These are phyloP conservation scores for Pseudocercospora fijiensis DNA, from an alignment of 2,329 filamentous ascomycete genomes.

Conservation along the genomic window DNA sequence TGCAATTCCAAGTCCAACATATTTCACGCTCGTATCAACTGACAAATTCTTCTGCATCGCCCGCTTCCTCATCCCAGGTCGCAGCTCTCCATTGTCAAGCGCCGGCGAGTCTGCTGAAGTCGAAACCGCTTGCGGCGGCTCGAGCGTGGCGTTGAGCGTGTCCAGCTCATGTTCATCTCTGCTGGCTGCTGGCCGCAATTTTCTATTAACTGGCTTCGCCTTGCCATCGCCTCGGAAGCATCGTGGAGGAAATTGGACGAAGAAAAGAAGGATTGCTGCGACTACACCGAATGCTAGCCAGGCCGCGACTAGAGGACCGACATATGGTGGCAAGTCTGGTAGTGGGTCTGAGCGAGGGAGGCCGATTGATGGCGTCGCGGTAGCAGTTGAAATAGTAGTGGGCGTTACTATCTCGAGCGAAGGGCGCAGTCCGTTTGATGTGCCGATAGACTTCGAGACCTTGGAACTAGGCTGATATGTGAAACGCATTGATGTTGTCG, in stretches of 20 bases:
- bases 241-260: slow-evolving; percentile 28
- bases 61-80: slow-evolving; percentile 4
- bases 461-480: background rate
- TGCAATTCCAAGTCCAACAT: slow-evolving; percentile 22
- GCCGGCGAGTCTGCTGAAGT: slow-evolving; percentile 4
- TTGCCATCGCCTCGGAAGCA: background rate
- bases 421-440: background rate
- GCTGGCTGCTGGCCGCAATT: background rate
- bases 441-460: background rate
- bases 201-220: too few species aligned
- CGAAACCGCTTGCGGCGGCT: background rate
- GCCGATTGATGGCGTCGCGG: background rate
- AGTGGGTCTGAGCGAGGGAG: slow-evolving; percentile 6
- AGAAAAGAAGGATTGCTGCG: slow-evolving; percentile 21
- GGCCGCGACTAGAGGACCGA: slow-evolving; percentile 6
- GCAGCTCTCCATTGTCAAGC: slow-evolving; percentile 5
- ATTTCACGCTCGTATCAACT: slow-evolving; percentile 23
- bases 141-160: background rate
- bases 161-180: background rate
- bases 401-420: background rate
- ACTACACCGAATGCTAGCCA: slow-evolving; percentile 24
- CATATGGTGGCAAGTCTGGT: slow-evolving; percentile 10
- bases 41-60: slow-evolving; percentile 9
- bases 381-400: background rate
- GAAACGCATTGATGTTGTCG: background rate